phyloP scores from a whole-genome alignment of 805 yeast species.

The Yarrowia phangngaensis region DNA sequence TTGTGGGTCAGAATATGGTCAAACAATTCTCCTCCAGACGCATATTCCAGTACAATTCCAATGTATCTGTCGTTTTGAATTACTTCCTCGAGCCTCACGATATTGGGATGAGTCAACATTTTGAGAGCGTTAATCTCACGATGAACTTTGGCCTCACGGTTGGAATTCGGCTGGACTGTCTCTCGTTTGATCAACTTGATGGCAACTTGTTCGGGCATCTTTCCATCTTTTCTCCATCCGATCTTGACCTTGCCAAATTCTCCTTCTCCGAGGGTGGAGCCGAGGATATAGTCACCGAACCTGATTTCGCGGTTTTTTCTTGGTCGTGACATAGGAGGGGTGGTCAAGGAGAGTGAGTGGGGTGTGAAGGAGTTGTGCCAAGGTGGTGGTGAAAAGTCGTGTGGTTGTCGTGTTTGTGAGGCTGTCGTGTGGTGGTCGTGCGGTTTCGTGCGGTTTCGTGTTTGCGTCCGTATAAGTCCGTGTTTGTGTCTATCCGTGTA shows the following conservation, averaged over 20 bases:
- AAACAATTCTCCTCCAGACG: conserved; percentile 95
- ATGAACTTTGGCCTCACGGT: conserved; percentile 81
- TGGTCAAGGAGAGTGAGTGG: too few species aligned
- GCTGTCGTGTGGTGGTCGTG: too few species aligned
- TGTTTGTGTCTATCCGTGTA: background rate
- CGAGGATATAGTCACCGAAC: conserved; percentile 86
- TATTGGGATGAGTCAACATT: conserved; percentile 81
- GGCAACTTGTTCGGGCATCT: conserved; percentile 54
- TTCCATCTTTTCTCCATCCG: conserved; percentile 88
- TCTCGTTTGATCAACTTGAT: conserved; percentile 88
- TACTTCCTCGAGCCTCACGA: conserved; percentile 86
- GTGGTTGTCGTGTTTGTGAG: too few species aligned
- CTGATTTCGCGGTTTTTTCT: conserved; percentile 42
- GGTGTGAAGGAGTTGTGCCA: background rate
- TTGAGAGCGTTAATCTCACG: conserved; percentile 89
- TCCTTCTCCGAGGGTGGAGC: conserved; percentile 94
- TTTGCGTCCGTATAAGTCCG: background rate
- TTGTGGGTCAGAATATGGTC: conserved; percentile 86
- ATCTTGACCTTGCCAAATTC: conserved; percentile 97
- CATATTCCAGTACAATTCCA: conserved; percentile 94
- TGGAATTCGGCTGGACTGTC: conserved; percentile 79
- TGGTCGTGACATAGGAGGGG: conserved; percentile 1
- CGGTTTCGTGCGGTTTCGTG: too few species aligned
- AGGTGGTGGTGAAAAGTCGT: background rate
- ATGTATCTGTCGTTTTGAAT: conserved; percentile 90